Base-by-base conservation (phyloP, 192 early-diverging fungal species). In the Spinellus fusiger region DNA sequence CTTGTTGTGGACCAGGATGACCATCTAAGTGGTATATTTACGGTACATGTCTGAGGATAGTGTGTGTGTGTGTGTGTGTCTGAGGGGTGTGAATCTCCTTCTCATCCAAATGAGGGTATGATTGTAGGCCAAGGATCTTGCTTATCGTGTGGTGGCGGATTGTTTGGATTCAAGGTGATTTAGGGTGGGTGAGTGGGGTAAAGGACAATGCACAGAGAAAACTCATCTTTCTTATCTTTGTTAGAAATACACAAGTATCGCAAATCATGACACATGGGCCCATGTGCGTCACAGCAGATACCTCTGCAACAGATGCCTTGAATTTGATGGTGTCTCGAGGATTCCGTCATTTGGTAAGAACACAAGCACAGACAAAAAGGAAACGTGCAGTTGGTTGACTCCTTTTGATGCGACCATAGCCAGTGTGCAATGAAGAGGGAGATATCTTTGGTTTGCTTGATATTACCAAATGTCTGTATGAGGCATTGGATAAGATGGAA, bases 1-100 rank as follows among this genome's bases (percentile, higher is more conserved):
- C 79, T 98, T 8, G 88, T 96, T 29, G 90, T 96, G 13, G 89
- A 95, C 64, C 84, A 87, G 23, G 87, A 96, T 32, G 93, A 94
- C 66, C 90, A 90, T 56, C 81, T 98, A 75, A 84, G 76, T 15
- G 93, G 92, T 18, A 94, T 93, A 55, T 84, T 93, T 54, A 93
- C 90, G 1, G 58, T 65, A 55, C 27, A 54, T 44, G 55, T 38
- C 27, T 20, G 13, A 23, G 13, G 18, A 13, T 15, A 35, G 26
- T 38, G 15, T 38, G 15, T 32, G 32, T 18, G n/a, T 7, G 32
- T 23, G 35, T 54, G 51, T 18, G 49, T 20, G 18, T n/a, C 33
- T 22, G 60, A 0, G 33, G 26, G 25, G 6, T 12, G 8, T 12
- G n/a, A n/a, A 9, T 49, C n/a, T n/a, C n/a, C 9, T 26, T 1